A percentile compares a stretch with the other conserved stretches of the same genome.
Evolutionary conservation across 2,329 filamentous ascomycete genomes (phyloP).

Genomic region (Cladophialophora psammophila): DNA sequence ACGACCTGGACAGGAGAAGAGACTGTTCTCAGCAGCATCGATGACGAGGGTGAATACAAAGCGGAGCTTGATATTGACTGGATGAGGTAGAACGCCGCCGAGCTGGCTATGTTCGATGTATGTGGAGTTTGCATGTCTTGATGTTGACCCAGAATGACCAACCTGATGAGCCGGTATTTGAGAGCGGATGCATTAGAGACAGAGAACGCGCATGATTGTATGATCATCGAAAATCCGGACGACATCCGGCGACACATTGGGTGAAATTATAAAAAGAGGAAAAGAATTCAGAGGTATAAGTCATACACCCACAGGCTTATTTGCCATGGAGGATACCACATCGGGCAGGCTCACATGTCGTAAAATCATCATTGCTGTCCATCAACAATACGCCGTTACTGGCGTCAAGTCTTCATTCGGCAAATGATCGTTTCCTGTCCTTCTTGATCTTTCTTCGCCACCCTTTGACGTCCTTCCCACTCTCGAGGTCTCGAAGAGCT

Average conservation of each 20-base stretch:
- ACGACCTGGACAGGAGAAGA: constrained; percentile 40
- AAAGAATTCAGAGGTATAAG: not conserved
- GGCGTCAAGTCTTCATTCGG: constrained; percentile 9
- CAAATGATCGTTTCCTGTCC: constrained; percentile 29
- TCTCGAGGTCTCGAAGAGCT: constrained; percentile 87
- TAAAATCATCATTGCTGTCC: not conserved
- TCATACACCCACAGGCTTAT: not conserved
- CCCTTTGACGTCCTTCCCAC: constrained; percentile 89
- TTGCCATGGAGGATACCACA: not conserved
- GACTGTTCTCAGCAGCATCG: constrained; percentile 39
- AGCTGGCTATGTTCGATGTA: not conserved
- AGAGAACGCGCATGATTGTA: not conserved
- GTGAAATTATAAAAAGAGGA: not conserved
- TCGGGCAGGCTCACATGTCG: not conserved
- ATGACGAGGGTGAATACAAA: constrained; percentile 41
- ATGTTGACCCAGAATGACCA: not conserved
- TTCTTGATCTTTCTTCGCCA: constrained; percentile 64
- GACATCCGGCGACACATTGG: not conserved
- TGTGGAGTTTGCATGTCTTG: not conserved
- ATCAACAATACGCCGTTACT: not conserved
- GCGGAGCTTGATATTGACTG: constrained; percentile 42
- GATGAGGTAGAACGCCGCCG: constrained; percentile 32
- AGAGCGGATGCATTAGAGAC: not conserved
- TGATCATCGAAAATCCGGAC: not conserved
- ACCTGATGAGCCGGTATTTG: not conserved